phyloP scores from a whole-genome alignment of 768 basidiomycete genomes.

The Trametes maxima region DNA sequence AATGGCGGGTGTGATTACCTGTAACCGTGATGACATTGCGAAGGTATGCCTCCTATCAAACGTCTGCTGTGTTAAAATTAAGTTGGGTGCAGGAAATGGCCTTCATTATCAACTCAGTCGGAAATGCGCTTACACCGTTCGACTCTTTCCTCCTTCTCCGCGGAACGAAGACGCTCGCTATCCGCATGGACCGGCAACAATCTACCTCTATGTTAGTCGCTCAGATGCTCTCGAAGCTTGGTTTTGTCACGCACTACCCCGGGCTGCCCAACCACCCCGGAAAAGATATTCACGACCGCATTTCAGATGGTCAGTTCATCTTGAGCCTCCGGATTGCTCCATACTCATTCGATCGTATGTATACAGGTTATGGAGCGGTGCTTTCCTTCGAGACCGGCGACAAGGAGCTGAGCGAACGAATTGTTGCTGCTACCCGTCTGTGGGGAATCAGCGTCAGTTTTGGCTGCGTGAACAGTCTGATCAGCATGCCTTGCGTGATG shows the following conservation, averaged over 20 bases:
- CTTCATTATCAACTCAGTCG: slow-evolving; percentile 90
- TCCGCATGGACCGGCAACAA: slow-evolving; percentile 96
- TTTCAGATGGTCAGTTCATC: slow-evolving; percentile 65
- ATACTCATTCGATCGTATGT: not conserved
- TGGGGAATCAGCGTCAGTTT: slow-evolving; percentile 99
- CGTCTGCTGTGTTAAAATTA: not conserved
- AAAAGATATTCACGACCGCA: slow-evolving; percentile 85
- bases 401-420: slow-evolving; percentile 85
- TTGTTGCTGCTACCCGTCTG: slow-evolving; percentile 88
- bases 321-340: no score
- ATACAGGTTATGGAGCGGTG: slow-evolving; percentile 74
- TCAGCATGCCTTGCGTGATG: slow-evolving; percentile 99
- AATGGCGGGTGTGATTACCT: slow-evolving; percentile 96
- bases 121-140: slow-evolving; percentile 93
- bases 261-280: slow-evolving; percentile 83
- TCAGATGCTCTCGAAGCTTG: slow-evolving; percentile 78
- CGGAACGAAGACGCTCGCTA: slow-evolving; percentile 93
- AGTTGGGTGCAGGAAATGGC: slow-evolving; percentile 67
- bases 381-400: slow-evolving; percentile 93
- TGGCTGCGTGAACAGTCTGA: slow-evolving; percentile 96
- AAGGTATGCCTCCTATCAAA: slow-evolving; percentile 52
- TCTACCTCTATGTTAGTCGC: slow-evolving; percentile 81
- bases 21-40: slow-evolving; percentile 88
- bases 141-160: slow-evolving; percentile 96
- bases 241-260: slow-evolving; percentile 92